Evolutionary conservation across 805 yeast species (phyloP), one percentile per base, ranked within the genome.

Genomic region (Wilhelminamyces savonicus): DNA sequence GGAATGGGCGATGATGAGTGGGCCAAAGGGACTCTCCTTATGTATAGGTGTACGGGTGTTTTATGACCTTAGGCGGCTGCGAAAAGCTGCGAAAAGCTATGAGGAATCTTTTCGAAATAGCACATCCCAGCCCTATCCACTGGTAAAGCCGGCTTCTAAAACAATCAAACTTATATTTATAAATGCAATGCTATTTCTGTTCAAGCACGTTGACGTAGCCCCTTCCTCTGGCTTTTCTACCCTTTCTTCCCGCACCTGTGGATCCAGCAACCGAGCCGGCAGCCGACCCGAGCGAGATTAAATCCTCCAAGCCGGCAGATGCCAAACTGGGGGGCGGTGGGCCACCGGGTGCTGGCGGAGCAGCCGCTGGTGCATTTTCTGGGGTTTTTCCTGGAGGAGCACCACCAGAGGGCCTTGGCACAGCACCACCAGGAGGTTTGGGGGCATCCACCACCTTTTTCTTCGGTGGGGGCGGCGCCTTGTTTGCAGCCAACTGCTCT

Each of bases 401-500:
- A 7, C 19, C 19, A 7, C 8, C 8, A 6, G 19, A 6, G 8
- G 19, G 19, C 6, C 19, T 8, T 17, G 19, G 8, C 16, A 4
- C 19, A 21, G 9, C 6, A 4, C 8, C 21, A 10, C 3, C 24
- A 5, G 9, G 34, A 20, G 2, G 24, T 23, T 11, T 18, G 22
- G 57, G 50, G 14, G 41, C 27, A 5, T 32, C 40, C 4, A 50
- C 41, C 30, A 54, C 54, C 39, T 50, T 62, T 46, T 46, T 51
- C 28, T 51, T 46, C 7, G 69, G 69, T 4, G 94, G 92, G 4
- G 95, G 90, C 3, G 90, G 80, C 2, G 80, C 76, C 3, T 74
- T 69, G 1, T 74, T 55, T 5, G 65, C 56, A 27, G 61, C 64
- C 29, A 67, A 56, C 44, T 78, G 78, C 28, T 81, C 88, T 48